Evolutionary conservation across 2,329 filamentous ascomycete species (phyloP), one percentile per base, ranked within the genome.

Genomic region (Passalora sequoiae): DNA sequence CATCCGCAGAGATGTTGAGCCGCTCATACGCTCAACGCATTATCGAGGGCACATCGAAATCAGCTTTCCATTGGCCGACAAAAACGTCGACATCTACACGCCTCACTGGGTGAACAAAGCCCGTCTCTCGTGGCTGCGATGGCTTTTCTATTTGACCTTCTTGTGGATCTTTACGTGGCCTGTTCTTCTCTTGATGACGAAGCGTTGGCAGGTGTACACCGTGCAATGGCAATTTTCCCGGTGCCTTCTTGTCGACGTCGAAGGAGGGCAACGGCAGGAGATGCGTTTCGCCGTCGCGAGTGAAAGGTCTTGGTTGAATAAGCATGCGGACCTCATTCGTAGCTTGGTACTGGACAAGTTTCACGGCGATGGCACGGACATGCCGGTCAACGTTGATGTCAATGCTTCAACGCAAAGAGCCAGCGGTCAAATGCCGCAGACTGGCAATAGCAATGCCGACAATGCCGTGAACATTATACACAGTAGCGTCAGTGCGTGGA

Each of bases 131-230:
- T 86, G 80, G 80, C 69, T 87, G 32, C 68, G 74, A 30, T 77
- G 77, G 70, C 32, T 86, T 7, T 86, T 81, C 66, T 80, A 77
- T 59, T 61, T 85, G 4, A 80, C 80, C 0, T 78, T 87, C 47
- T 63, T 84, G 9, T 84, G 84, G 73, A 57, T 89, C 44, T 70
- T 89, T 53, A 69, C 76, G 3, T 89, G 84, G 84, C 84, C 84
- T 0, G 75, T 77, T 44, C 70, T 89, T 9, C 81, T 78, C 65
- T 73, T 86, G 59, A 66, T 74, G 13, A 89, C 84, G 1, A 79
- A 77, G 59, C 72, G 77, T 37, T 89, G 81, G 66, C 75, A 82
- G 50, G 80, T 85, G 2, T 76, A 4, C 71, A 79, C 33, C 84
- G 81, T 76, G 0, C 71, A 81, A 24, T 89, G 82, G 81, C 63